Evolutionary conservation across 345 rosid genomes (phyloP), one percentile per base, ranked within the genome.

Genomic region (Populus tremula): DNA sequence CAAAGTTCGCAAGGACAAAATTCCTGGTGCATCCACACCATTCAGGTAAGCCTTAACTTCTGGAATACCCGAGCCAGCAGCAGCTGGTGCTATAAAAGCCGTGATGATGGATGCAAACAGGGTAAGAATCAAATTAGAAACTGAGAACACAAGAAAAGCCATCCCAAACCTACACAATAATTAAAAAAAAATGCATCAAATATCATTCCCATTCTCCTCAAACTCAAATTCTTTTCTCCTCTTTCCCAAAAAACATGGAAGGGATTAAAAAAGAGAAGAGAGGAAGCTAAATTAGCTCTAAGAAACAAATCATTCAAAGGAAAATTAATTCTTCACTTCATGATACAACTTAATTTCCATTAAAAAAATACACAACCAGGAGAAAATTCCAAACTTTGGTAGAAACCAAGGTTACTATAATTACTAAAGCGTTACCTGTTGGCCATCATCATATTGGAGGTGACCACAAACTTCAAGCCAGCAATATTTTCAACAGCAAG

Each of bases 31-130:
- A 87, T 95, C 99, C 61, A 95, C 98, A 36, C 99, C 98, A 53
- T 95, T 95, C 79, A 95, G 76, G 86, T 93, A 95, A 72, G 98
- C 99, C 85, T 95, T 93, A 4, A 95, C 96, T 84, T 95, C 99
- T 3, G 98, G 99, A 63, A 95, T 90, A 82, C 99, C 99, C 2
- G 98, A 95, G 79, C 98, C 99, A 41, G 99, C 87, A 3, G 99
- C 93, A 29, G 92, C 91, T n/a, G 98, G 97, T 12, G 98, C 83
- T 50, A 93, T 53, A 73, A 77, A 86, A 21, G 96, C 89, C 38
- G 99, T 93, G 59, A 93, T 79, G 27, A 85, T 76, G 67, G 93
- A 85, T 0, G 97, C 90, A 63, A 95, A 88, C 5, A 93, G 82
- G 41, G 98, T 89, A 63, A 93, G 92, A 59, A 85, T 81, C 69